Evolutionary conservation across 2,329 filamentous ascomycete species (phyloP).

Genomic region (Ceratocystis lukuohia): DNA sequence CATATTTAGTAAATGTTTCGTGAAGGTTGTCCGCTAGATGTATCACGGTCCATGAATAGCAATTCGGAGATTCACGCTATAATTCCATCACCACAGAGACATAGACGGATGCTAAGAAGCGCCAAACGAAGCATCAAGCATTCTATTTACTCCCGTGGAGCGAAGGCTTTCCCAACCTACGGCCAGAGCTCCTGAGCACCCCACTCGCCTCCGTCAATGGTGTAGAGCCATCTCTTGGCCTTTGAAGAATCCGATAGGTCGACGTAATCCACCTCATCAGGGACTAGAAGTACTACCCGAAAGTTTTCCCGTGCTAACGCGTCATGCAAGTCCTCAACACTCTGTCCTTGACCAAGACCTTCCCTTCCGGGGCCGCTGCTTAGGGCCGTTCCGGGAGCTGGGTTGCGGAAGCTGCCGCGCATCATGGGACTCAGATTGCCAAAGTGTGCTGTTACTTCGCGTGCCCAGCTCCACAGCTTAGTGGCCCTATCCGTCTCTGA

Average conservation of each 20-base stretch:
- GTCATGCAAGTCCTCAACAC: slow-evolving; percentile 59
- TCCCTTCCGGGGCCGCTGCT: slow-evolving; percentile 28
- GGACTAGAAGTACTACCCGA: slow-evolving; percentile 67
- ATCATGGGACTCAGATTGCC: slow-evolving; percentile 73
- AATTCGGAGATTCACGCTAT: not conserved
- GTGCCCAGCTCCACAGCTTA: slow-evolving; percentile 56
- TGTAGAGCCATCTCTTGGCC: slow-evolving; percentile 54
- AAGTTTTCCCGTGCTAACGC: slow-evolving; percentile 60
- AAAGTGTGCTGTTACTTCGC: slow-evolving; percentile 75
- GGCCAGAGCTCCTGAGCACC: slow-evolving; percentile 13
- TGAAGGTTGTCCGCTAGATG: not conserved
- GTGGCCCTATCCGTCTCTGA: slow-evolving; percentile 21
- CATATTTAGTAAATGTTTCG: not conserved
- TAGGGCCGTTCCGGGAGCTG: slow-evolving; percentile 52
- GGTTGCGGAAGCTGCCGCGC: slow-evolving; percentile 62
- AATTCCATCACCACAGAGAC: not conserved
- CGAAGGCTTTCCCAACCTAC: not conserved
- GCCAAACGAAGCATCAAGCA: no score
- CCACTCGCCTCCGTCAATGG: slow-evolving; percentile 31
- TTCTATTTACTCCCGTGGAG: not conserved
- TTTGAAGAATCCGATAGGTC: slow-evolving; percentile 56
- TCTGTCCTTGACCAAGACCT: slow-evolving; percentile 41
- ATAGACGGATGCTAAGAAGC: no score
- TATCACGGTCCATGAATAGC: not conserved
- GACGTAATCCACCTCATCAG: slow-evolving; percentile 61